Percentiles rank a stretch among this genome's conserved stretches.
These are phyloP conservation scores for Lasiosphaeria miniovina DNA, from an alignment of 495 filamentous ascomycete genomes.

Conservation along the genomic window DNA sequence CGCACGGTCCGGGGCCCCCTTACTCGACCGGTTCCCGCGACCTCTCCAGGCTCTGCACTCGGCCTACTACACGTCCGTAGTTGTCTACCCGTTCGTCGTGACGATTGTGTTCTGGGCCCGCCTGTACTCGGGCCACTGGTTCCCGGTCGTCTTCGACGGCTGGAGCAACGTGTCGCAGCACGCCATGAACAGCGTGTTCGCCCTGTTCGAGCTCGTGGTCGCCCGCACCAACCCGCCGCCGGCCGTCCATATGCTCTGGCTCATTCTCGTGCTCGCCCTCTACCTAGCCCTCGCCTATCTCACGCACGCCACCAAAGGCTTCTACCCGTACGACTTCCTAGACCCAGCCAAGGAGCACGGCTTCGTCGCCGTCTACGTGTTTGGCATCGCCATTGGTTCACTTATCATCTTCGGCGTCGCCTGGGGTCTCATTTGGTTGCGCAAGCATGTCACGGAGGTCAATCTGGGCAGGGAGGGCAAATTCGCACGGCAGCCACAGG, in stretches of 20 bases:
- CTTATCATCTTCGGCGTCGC: slow-evolving; percentile 60
- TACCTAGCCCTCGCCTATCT: slow-evolving; percentile 76
- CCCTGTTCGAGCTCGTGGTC: slow-evolving; percentile 67
- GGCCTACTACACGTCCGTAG: slow-evolving; percentile 62
- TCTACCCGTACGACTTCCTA: slow-evolving; percentile 75
- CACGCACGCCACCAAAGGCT: slow-evolving; percentile 62
- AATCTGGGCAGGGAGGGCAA: slow-evolving; percentile 47
- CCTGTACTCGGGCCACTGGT: slow-evolving; percentile 54
- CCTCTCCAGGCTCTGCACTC: slow-evolving; percentile 62
- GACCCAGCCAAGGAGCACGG: slow-evolving; percentile 48
- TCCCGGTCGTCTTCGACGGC: slow-evolving; percentile 43
- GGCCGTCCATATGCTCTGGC: slow-evolving; percentile 53
- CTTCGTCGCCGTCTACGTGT: slow-evolving; percentile 53
- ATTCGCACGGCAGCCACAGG: slow-evolving; percentile 24
- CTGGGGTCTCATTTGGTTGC: slow-evolving; percentile 42
- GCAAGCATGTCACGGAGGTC: slow-evolving; percentile 51
- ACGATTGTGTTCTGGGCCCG: slow-evolving; percentile 61
- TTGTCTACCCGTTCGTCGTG: slow-evolving; percentile 68
- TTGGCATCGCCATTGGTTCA: slow-evolving; percentile 63
- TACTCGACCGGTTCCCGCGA: slow-evolving; percentile 60
- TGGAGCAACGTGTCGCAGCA: slow-evolving; percentile 80
- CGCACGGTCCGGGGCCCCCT: slow-evolving; percentile 49
- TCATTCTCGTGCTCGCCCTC: slow-evolving; percentile 60
- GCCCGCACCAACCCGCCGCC: slow-evolving; percentile 59
- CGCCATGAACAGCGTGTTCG: slow-evolving; percentile 67